Conservation (phyloP, 495 filamentous ascomycete species). For the Lepraria neglecta region DNA sequence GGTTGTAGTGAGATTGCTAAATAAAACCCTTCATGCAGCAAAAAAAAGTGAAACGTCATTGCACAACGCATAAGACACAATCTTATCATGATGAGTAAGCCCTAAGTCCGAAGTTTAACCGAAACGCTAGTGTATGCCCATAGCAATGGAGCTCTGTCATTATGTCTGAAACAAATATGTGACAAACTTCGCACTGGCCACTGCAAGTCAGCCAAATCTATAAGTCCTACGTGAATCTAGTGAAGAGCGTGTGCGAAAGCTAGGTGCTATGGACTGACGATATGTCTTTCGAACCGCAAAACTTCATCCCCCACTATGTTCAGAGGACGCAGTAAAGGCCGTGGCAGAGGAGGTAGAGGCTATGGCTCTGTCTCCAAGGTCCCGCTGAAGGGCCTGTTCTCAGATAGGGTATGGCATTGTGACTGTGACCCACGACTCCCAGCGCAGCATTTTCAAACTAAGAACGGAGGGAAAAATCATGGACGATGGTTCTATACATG, state of each 20-base stretch:
- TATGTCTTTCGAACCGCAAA: neutral
- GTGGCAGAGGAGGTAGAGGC: slow-evolving; percentile 5
- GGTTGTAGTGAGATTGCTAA: too few species aligned
- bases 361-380: slow-evolving; percentile 23
- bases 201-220: too few species aligned
- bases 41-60: too few species aligned
- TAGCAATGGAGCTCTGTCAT: too few species aligned
- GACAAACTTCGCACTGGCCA: too few species aligned
- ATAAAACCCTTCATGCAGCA: too few species aligned
- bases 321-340: slow-evolving; percentile 23
- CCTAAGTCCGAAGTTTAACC: too few species aligned
- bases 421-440: slow-evolving; percentile 59
- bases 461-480: slow-evolving; percentile 60
- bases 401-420: slow-evolving; percentile 54
- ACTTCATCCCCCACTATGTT: slow-evolving; percentile 20
- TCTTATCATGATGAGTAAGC: too few species aligned
- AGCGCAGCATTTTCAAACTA: slow-evolving; percentile 54
- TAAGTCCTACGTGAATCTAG: too few species aligned
- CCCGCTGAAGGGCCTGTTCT: slow-evolving; percentile 49
- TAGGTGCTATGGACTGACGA: neutral
- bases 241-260: neutral
- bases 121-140: too few species aligned
- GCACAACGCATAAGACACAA: too few species aligned
- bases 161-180: too few species aligned
- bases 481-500: slow-evolving; percentile 66